phyloP scores from a whole-genome alignment of 2,329 filamentous ascomycete genomes.

The Epicoccum nigrum region DNA sequence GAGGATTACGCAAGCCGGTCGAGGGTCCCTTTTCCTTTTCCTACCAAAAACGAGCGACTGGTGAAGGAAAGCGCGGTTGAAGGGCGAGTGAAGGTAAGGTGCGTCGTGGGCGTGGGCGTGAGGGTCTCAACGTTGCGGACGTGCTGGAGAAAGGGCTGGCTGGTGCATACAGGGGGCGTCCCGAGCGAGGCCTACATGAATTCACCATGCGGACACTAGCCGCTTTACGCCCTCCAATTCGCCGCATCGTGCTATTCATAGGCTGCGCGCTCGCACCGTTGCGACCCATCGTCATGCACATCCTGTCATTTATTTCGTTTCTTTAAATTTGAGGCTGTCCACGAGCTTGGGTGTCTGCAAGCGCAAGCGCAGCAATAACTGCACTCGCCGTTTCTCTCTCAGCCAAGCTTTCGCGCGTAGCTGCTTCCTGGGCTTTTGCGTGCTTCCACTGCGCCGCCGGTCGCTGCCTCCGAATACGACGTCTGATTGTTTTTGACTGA shows the following conservation, averaged over 20 bases:
- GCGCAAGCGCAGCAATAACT: too few relatives aligned
- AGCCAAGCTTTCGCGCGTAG: background rate
- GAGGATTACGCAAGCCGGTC: slow-evolving; percentile 21
- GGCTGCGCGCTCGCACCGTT: slow-evolving; percentile 13
- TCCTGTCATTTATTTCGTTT: slow-evolving; percentile 8
- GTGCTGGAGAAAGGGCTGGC: slow-evolving; percentile 15
- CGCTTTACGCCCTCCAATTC: slow-evolving; percentile 12
- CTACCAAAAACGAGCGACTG: slow-evolving; percentile 47
- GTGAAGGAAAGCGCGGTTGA: slow-evolving; percentile 29
- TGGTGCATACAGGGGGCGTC: slow-evolving; percentile 18
- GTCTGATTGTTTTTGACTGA: slow-evolving; percentile 1
- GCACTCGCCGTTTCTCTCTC: background rate
- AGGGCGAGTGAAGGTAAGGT: slow-evolving; percentile 1
- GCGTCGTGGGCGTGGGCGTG: background rate
- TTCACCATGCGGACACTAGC: slow-evolving; percentile 16
- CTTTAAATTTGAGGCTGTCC: slow-evolving; percentile 1
- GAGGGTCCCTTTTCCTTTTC: slow-evolving; percentile 17
- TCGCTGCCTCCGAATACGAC: slow-evolving; percentile 6
- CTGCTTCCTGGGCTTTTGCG: background rate
- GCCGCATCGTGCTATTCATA: slow-evolving; percentile 17
- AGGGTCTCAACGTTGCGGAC: slow-evolving; percentile 5
- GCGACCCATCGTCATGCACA: slow-evolving; percentile 15
- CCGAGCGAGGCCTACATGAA: slow-evolving; percentile 9
- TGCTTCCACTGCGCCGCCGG: slow-evolving; percentile 3
- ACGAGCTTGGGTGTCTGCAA: background rate